Evolutionary conservation across 1,139 yeast genomes (phyloP), one percentile per base, ranked within the genome.

Genomic region (Geotrichum europaeum): DNA sequence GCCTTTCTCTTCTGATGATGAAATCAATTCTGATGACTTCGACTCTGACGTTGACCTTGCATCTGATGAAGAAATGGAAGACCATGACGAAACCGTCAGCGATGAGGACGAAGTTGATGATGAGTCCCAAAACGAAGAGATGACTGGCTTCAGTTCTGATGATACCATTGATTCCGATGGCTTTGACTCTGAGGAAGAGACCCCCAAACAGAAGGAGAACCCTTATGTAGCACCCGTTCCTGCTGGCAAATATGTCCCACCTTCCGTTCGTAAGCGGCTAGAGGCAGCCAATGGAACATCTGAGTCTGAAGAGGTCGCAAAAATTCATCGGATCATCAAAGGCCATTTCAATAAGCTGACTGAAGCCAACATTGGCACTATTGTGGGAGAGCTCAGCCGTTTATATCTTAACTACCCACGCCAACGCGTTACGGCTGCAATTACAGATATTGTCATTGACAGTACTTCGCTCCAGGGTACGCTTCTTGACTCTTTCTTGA

Each of bases 321-420:
- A 79, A 51, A 75, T 91, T 51, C 80, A 81, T 62, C 83, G 84
- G 66, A 76, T 84, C 1, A 80, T 90, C 55, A 91, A 89, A 68
- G 92, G 97, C 65, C 84, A 90, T 0, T 78, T 94, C 67, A 95
- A 95, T 72, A 87, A 86, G 72, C 78, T 95, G 47, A 87, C 97
- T 0, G 98, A 94, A 67, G 84, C 96, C 1, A 95, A 92, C 66
- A 78, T 92, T 47, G 77, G 82, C 13, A 76, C 86, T 1, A 89
- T 91, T 60, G 84, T 89, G 22, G 80, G 82, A 61, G 89, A 89
- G 40, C 76, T 94, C 56, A 85, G 85, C 66, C 78, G 76, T 0
- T 75, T 89, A 4, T 95, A 83, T 68, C 75, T 80, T 63, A 78
- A 79, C 7, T 78, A 89, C 67, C 87, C 99, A 1, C 82, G 97